Percentiles rank a stretch among this genome's conserved stretches.
Conservation (phyloP, 805 yeast species). For the Kurtzmaniella fragi region DNA sequence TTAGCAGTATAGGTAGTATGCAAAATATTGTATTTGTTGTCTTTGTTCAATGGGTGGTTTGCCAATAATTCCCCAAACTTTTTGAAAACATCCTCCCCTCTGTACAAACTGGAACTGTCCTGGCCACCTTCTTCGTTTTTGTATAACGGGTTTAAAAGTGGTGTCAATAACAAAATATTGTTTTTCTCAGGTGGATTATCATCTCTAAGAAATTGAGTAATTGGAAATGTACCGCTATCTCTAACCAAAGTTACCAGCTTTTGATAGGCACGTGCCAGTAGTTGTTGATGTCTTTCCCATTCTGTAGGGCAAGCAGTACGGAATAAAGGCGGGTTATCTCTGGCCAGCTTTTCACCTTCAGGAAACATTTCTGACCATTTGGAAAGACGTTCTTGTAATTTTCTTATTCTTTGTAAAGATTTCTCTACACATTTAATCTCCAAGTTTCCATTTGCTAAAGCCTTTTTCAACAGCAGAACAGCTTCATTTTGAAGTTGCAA, state of each 20-base stretch:
- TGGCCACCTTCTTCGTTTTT: conserved; percentile 9
- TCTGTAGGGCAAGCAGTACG: conserved; percentile 21
- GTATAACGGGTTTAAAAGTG: conserved; percentile 33
- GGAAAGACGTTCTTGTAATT: conserved; percentile 36
- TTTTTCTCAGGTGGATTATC: conserved; percentile 11
- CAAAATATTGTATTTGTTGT: conserved; percentile 39
- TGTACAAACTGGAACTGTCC: conserved; percentile 16
- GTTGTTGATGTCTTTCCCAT: conserved; percentile 38
- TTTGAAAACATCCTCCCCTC: conserved; percentile 50
- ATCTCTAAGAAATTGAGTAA: conserved; percentile 26
- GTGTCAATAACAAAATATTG: conserved; percentile 32
- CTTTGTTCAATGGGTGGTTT: conserved; percentile 20
- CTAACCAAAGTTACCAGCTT: conserved; percentile 50
- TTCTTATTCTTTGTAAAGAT: conserved; percentile 39
- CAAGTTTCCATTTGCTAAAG: conserved; percentile 34
- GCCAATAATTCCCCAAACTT: conserved; percentile 46
- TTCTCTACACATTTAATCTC: conserved; percentile 39
- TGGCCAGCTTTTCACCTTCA: conserved; percentile 20
- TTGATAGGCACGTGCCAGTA: conserved; percentile 44
- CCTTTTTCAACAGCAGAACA: conserved; percentile 35
- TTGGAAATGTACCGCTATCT: conserved; percentile 48
- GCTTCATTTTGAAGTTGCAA: conserved; percentile 52
- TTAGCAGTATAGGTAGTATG: conserved; percentile 58
- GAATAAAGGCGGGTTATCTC: conserved; percentile 18
- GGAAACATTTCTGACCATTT: conserved; percentile 44